A percentile compares a stretch with the other conserved stretches of the same genome.
These are phyloP conservation scores for Akanthomyces muscarius DNA, from an alignment of 2,329 filamentous ascomycete species.

Conservation along the genomic window DNA sequence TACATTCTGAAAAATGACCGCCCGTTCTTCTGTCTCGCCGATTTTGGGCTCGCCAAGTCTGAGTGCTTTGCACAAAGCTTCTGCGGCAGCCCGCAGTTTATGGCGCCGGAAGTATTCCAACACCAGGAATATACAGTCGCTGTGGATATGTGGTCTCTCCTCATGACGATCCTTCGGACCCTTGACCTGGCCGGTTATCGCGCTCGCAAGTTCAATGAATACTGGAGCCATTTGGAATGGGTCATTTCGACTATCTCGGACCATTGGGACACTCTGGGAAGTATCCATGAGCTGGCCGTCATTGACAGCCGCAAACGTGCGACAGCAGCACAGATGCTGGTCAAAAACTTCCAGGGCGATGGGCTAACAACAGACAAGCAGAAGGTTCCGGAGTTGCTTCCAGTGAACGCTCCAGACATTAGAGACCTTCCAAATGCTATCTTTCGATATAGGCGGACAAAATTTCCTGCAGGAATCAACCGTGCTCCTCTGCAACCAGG, in stretches of 20 bases:
- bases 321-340: constrained; percentile 4
- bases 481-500: too few relatives aligned
- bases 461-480: too few relatives aligned
- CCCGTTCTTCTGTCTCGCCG: background rate
- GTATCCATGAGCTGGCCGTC: background rate
- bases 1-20: background rate
- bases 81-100: background rate
- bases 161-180: background rate
- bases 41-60: background rate
- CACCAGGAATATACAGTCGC: background rate
- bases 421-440: too few relatives aligned
- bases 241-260: background rate
- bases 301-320: background rate
- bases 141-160: constrained; percentile 2
- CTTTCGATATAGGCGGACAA: too few relatives aligned
- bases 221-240: background rate
- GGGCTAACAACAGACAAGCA: too few relatives aligned
- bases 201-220: too few relatives aligned
- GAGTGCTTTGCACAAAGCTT: background rate
- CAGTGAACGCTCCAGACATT: too few relatives aligned
- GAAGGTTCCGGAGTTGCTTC: too few relatives aligned
- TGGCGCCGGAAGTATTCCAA: background rate
- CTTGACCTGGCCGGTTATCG: background rate
- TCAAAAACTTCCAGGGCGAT: background rate
- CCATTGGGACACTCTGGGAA: background rate